Evolutionary conservation across 805 yeast genomes (phyloP).

Genomic region (Candida nemodendra): DNA sequence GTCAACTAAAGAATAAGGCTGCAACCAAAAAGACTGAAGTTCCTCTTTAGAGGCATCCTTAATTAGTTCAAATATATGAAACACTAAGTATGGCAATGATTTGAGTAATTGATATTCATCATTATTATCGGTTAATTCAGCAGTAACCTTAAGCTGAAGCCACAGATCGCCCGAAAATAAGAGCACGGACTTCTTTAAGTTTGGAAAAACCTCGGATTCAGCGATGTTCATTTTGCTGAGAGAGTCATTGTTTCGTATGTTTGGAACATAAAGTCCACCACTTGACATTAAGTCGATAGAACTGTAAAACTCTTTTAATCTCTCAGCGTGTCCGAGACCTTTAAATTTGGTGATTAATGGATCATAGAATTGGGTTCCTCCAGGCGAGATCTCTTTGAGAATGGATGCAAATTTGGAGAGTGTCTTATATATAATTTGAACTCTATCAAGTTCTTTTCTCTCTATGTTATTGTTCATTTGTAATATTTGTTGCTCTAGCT

Average conservation of each 20-base stretch:
- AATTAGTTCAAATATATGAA: slow-evolving; percentile 24
- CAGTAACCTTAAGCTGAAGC: slow-evolving; percentile 21
- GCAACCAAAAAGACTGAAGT: slow-evolving; percentile 7
- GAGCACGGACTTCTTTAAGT: slow-evolving; percentile 6
- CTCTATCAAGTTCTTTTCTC: slow-evolving; percentile 17
- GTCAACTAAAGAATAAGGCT: slow-evolving; percentile 11
- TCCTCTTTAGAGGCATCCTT: slow-evolving; percentile 3
- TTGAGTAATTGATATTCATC: slow-evolving; percentile 4
- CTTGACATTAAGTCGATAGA: slow-evolving; percentile 9
- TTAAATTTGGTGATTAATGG: slow-evolving; percentile 1
- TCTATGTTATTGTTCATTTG: slow-evolving; percentile 17
- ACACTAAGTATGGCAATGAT: slow-evolving; percentile 49
- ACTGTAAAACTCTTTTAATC: slow-evolving; percentile 10
- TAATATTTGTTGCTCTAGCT: slow-evolving; percentile 11
- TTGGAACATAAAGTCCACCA: slow-evolving; percentile 13
- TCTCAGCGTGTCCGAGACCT: slow-evolving; percentile 3
- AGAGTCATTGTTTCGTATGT: slow-evolving; percentile 12
- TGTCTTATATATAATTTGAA: slow-evolving; percentile 11
- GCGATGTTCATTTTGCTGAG: slow-evolving; percentile 7
- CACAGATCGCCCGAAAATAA: slow-evolving; percentile 29
- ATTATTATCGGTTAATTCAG: neutral
- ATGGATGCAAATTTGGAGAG: slow-evolving; percentile 3
- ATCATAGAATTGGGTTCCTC: neutral
- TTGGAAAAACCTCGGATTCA: slow-evolving; percentile 11
- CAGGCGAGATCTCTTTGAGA: slow-evolving; percentile 3